These are phyloP conservation scores for Fragaria nilgerrensis DNA, from an alignment of 306 rosid genomes.

Conservation along the genomic window DNA sequence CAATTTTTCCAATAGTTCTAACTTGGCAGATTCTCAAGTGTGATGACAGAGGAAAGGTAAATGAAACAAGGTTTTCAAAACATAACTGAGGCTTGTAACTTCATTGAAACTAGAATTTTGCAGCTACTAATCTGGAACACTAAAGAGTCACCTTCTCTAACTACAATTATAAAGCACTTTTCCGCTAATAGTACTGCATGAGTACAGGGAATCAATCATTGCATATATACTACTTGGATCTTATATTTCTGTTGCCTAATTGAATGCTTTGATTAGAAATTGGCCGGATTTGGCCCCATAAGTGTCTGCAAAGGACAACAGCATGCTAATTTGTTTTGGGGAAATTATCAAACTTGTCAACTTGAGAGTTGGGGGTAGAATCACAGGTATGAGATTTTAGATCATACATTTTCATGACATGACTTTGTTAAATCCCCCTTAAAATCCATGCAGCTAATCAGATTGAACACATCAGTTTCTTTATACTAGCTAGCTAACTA, in stretches of 20 bases:
- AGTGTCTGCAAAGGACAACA: not conserved
- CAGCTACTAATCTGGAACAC: too few species aligned
- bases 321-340: not conserved
- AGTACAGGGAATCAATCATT: not conserved
- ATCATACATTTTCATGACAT: constrained; percentile 1
- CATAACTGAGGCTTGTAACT: too few species aligned
- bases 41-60: too few species aligned
- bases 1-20: too few species aligned
- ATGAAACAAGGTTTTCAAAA: too few species aligned
- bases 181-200: not conserved
- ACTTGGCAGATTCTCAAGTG: too few species aligned
- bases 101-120: too few species aligned
- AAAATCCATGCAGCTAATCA: constrained; percentile 9
- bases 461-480: not conserved
- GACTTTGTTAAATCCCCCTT: not conserved
- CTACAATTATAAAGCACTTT: constrained; percentile 4
- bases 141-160: not conserved
- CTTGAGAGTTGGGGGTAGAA: not conserved
- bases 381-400: not conserved
- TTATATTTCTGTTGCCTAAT: not conserved
- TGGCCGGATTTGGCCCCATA: not conserved
- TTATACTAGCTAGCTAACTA: not conserved
- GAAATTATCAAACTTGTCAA: constrained; percentile 3
- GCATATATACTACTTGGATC: not conserved
- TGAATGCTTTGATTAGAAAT: not conserved